Base-by-base conservation (phyloP, 129 eudicot genomes). In the Pulicaria dysenterica region DNA sequence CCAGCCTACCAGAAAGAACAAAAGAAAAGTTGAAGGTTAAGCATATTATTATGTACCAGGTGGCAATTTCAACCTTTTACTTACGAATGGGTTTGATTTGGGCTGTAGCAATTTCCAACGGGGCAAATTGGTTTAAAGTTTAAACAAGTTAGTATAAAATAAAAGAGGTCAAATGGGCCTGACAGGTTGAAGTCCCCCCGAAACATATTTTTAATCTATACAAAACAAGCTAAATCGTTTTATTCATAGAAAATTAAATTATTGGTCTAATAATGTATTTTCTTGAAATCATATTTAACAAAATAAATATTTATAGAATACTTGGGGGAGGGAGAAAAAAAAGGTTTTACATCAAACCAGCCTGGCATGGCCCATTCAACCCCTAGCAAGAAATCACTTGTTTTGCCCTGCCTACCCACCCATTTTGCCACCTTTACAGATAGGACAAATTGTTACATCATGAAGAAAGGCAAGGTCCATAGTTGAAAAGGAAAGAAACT, bases 1-100 rank as follows among this genome's bases (percentile, higher is more conserved):
- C 78, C 78, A 50, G 85, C 88, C 98, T 94, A 61, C 70, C 62
- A 67, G 45, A 75, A 37, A 56, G 11, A 67, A 67, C 19, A 70
- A 74, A 58, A 45, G n/a, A 31, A 24, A 24, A 24, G 31, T 54
- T 15, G 0, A 47, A 36, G 15, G 42, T 41, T 16, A 37, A 41
- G 39, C 51, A 49, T 46, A 19, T 38, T 57, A 9, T 19, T 39
- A 66, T 50, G 37, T 13, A 12, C 56, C 4, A 43, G n/a, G 5
- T 44, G 6, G 15, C 42, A 19, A 56, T 42, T 70, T 11, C 13
- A 55, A 2, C 31, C 7, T 38, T 38, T 37, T 54, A 12, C 39
- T 9, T 10, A 51, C 51, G 7, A 51, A 51, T 51, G 39, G 49
- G 19, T 5, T 50, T 14, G 6, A 16, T 39, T 48, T 69, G 19